Evolutionary conservation across 1,139 yeast species (phyloP).

Genomic region (Scheffersomyces lignicola): DNA sequence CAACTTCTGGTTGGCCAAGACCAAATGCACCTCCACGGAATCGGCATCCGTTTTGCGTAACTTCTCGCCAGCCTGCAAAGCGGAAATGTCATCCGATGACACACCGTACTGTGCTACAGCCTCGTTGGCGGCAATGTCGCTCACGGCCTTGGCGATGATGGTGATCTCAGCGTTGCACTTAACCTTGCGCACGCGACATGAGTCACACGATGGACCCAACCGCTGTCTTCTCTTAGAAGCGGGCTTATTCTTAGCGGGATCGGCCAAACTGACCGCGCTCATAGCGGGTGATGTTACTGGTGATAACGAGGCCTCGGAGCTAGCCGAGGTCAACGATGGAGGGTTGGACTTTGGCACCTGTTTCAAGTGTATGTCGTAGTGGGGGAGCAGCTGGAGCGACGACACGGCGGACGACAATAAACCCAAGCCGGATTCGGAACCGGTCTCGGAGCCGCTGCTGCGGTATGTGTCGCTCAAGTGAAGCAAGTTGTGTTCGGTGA

Average conservation of each 20-base stretch:
- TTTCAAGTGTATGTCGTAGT: slow-evolving; percentile 1
- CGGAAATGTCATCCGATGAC: slow-evolving; percentile 7
- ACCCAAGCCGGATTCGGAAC: slow-evolving; percentile 14
- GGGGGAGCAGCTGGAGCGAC: slow-evolving; percentile 8
- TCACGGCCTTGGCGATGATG: slow-evolving; percentile 15
- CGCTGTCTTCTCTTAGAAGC: slow-evolving; percentile 53
- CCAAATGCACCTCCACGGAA: slow-evolving; percentile 11
- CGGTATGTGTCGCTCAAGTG: slow-evolving; percentile 1
- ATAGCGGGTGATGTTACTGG: slow-evolving; percentile 13
- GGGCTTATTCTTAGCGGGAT: neutral
- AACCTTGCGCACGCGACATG: slow-evolving; percentile 69
- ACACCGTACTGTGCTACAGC: slow-evolving; percentile 11
- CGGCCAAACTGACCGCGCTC: neutral
- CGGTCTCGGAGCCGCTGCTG: neutral
- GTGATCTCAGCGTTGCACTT: slow-evolving; percentile 69
- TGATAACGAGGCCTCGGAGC: slow-evolving; percentile 12
- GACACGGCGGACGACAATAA: slow-evolving; percentile 14
- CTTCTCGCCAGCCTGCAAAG: slow-evolving; percentile 1
- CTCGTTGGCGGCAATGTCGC: slow-evolving; percentile 10
- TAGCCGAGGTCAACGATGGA: slow-evolving; percentile 9
- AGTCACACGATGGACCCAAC: slow-evolving; percentile 74
- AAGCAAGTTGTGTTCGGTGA: slow-evolving; percentile 11
- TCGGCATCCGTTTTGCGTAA: neutral
- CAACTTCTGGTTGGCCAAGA: slow-evolving; percentile 33
- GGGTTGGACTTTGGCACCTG: slow-evolving; percentile 4